Percentiles rank a stretch among this genome's conserved stretches.
Evolutionary conservation across 352 stramenopile genomes (phyloP).

Genomic region (Globisporangium viniferum): DNA sequence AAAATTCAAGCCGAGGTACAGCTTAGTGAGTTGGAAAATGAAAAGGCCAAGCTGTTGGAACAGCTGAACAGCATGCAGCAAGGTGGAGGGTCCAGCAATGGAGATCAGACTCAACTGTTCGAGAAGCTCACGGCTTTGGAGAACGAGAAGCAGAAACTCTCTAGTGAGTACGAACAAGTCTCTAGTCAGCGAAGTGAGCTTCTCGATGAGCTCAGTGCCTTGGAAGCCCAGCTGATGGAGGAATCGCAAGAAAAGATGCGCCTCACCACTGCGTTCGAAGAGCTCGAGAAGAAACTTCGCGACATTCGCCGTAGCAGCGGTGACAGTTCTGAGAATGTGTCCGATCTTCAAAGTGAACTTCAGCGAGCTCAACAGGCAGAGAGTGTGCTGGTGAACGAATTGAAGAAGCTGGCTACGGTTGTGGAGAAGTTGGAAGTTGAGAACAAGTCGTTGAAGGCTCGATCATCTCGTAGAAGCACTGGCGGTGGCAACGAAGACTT

Average conservation of each 20-base stretch:
- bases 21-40: background rate
- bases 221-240: constrained; percentile 50
- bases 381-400: constrained; percentile 5
- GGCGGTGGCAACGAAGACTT: background rate
- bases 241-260: constrained; percentile 41
- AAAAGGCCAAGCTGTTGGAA: constrained; percentile 1
- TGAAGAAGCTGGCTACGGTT: constrained; percentile 3
- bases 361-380: constrained; percentile 5
- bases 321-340: background rate
- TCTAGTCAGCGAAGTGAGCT: constrained; percentile 34
- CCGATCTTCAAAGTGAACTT: constrained; percentile 12
- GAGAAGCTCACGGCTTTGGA: constrained; percentile 12
- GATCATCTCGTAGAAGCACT: background rate
- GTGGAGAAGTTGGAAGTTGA: constrained; percentile 11
- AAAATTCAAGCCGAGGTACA: constrained; percentile 7
- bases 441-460: constrained; percentile 8
- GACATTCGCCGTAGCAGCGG: background rate
- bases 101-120: background rate
- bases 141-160: constrained; percentile 22
- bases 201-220: constrained; percentile 40
- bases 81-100: background rate
- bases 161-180: constrained; percentile 27
- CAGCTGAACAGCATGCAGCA: background rate
- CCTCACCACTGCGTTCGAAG: constrained; percentile 14
- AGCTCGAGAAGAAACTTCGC: constrained; percentile 13